Percentiles rank a stretch among this genome's conserved stretches.
phyloP scores from a whole-genome alignment of 1,139 yeast species.

The Saccharomycopsis hybrid region DNA sequence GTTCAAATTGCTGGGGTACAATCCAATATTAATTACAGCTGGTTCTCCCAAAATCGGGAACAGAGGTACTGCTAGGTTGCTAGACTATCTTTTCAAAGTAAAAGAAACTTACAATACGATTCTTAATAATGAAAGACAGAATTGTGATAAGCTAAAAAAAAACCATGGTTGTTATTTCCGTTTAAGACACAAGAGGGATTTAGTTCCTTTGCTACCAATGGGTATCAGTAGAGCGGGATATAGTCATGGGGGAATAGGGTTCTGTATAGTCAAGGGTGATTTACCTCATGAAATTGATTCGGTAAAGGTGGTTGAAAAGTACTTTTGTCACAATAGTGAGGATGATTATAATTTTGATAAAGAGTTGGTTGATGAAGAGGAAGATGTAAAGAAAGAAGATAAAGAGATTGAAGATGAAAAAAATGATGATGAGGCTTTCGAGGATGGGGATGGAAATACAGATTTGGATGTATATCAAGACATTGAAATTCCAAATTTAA shows the following conservation, averaged over 20 bases:
- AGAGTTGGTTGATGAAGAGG: background rate
- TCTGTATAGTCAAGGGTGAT: slow-evolving; percentile 37
- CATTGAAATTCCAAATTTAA: too few species aligned
- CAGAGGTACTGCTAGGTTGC: slow-evolving; percentile 40
- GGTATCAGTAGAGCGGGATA: slow-evolving; percentile 28
- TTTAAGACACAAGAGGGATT: slow-evolving; percentile 50
- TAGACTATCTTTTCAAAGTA: slow-evolving; percentile 44
- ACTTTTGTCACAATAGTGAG: too few species aligned
- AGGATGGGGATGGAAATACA: too few species aligned
- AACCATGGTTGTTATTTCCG: slow-evolving; percentile 35
- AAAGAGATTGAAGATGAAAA: too few species aligned
- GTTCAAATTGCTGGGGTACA: slow-evolving; percentile 42
- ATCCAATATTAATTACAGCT: slow-evolving; percentile 48
- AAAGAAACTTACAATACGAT: slow-evolving; percentile 23
- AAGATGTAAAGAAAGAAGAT: too few species aligned
- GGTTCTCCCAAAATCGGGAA: slow-evolving; percentile 65
- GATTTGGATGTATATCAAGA: too few species aligned
- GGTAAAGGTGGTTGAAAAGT: slow-evolving; percentile 30
- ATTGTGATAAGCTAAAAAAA: slow-evolving; percentile 25
- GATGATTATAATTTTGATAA: slow-evolving; percentile 15
- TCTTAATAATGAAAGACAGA: slow-evolving; percentile 20
- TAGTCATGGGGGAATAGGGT: slow-evolving; percentile 45
- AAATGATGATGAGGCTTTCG: too few species aligned
- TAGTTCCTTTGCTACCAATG: slow-evolving; percentile 56
- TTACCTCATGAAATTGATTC: slow-evolving; percentile 42